Evolutionary conservation across 148 eudicot species (phyloP), one percentile per base, ranked within the genome.

Genomic region (Rhododendron mucronatum): DNA sequence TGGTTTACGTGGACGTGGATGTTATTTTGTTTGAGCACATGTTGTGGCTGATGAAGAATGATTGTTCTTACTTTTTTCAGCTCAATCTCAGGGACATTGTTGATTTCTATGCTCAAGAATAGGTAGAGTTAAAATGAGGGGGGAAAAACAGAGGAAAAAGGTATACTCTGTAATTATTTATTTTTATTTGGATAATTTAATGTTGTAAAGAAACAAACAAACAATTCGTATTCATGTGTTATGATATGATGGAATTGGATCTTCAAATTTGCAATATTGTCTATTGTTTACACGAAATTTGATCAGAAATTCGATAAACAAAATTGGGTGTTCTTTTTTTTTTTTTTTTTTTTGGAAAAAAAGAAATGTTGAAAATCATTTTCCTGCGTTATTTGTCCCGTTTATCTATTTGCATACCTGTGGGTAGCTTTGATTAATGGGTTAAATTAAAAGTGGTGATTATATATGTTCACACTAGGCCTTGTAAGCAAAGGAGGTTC

Each of bases 21-120:
- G 76, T 14, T 30, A 71, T 71, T 71, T 30, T 71, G 76, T 71
- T 71, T 14, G 76, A 71, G 76, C 76, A 71, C 39, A 33, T 71
- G 76, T 33, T 71, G 76, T 71, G 76, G 76, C 14, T 71, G 76
- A 71, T 71, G 41, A 30, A 71, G 76, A 71, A 71, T 33, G 76
- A 71, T 33, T 71, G 39, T 33, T 71, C 76, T 30, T 14, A 13
- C 39, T 71, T 71, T 41, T 71, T 71, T 71, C 76, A 71, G 76
- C 76, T 71, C 76, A 71, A 71, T 71, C 39, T 71, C 76, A 71
- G 76, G 39, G 76, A 71, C 1, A 71, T 71, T 71, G 39, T 71
- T 71, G 76, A 71, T 33, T 71, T 71, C 76, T 71, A 71, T 30
- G 76, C 76, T 30, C 76, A 71, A 71, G 76, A 67, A 71, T 71